phyloP scores from a whole-genome alignment of 2,329 filamentous ascomycete genomes.

The Fusarium pilosicola region DNA sequence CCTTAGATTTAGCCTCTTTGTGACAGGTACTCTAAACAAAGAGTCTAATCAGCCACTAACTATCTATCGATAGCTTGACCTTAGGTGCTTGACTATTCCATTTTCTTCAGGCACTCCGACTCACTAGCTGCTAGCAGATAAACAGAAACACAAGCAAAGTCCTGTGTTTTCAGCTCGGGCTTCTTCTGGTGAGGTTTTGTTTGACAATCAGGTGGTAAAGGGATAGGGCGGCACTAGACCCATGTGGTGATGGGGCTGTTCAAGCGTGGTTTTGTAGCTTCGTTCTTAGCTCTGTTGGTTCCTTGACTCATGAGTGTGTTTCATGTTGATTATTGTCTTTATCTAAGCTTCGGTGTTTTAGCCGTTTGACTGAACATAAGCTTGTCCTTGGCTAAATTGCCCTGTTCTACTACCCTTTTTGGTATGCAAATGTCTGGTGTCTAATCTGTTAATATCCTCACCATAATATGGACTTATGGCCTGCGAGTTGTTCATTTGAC shows the following conservation, averaged over 20 bases:
- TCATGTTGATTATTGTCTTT: not conserved
- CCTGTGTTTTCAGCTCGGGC: not conserved
- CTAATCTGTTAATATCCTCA: not conserved
- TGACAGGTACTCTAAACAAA: not conserved
- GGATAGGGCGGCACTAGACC: not conserved
- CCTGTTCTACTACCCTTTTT: not conserved
- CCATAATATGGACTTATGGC: not conserved
- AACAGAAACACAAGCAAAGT: not conserved
- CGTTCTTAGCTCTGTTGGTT: not conserved
- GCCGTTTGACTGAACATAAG: not conserved
- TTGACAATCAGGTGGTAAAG: constrained; percentile 15
- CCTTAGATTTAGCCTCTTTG: not conserved
- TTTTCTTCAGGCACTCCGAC: not conserved
- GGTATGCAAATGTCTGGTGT: not conserved
- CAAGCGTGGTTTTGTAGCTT: not conserved
- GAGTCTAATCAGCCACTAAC: not conserved
- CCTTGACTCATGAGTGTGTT: not conserved
- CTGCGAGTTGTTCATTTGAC: not conserved
- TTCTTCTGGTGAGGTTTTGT: not conserved
- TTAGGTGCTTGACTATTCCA: not conserved
- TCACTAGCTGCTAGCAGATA: not conserved
- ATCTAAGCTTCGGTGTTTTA: not conserved
- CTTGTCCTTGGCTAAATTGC: not conserved
- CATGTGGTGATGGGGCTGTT: not conserved
- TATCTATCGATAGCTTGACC: not conserved